Conservation (phyloP, 176 grass and related monocot species). For the Oryza meridionalis region DNA sequence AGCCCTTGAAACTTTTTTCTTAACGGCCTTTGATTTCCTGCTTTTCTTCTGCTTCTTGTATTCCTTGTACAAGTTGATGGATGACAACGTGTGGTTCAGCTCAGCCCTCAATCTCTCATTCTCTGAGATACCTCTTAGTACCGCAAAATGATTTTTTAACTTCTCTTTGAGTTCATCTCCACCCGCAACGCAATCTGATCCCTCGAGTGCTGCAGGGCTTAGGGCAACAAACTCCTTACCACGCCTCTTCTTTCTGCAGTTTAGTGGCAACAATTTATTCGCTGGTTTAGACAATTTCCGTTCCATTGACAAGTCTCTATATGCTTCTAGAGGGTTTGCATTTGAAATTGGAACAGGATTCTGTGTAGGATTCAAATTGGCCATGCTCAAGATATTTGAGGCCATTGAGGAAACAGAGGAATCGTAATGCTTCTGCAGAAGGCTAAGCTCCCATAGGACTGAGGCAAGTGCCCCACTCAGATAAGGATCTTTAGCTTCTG, state of each 20-base stretch:
- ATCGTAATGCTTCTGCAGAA: conserved; percentile 87
- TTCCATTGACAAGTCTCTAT: conserved; percentile 63
- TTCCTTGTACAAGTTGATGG: conserved; percentile 68
- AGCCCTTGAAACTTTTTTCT: conserved; percentile 28
- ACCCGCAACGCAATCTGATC: conserved; percentile 42
- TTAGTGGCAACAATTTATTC: conserved; percentile 50
- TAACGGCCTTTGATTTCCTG: neutral
- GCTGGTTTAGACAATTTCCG: conserved; percentile 58
- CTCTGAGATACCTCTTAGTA: conserved; percentile 67
- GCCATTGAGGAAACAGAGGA: conserved; percentile 66
- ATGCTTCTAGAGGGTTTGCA: conserved; percentile 74
- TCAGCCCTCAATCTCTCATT: conserved; percentile 80
- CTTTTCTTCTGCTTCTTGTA: conserved; percentile 70
- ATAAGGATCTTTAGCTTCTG: conserved; percentile 85
- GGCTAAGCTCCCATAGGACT: conserved; percentile 92
- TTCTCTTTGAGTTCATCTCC: conserved; percentile 59
- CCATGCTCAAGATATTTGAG: conserved; percentile 75
- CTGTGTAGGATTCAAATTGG: conserved; percentile 68
- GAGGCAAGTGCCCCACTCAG: conserved; percentile 92
- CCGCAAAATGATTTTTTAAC: conserved; percentile 69
- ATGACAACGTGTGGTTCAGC: conserved; percentile 68
- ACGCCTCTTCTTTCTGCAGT: conserved; percentile 56
- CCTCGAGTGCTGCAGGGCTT: conserved; percentile 50
- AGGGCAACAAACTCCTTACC: conserved; percentile 54
- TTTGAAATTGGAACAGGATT: conserved; percentile 71